Evolutionary conservation across 345 rosid genomes (phyloP), one percentile per base, ranked within the genome.

Genomic region (Dimocarpus longan): DNA sequence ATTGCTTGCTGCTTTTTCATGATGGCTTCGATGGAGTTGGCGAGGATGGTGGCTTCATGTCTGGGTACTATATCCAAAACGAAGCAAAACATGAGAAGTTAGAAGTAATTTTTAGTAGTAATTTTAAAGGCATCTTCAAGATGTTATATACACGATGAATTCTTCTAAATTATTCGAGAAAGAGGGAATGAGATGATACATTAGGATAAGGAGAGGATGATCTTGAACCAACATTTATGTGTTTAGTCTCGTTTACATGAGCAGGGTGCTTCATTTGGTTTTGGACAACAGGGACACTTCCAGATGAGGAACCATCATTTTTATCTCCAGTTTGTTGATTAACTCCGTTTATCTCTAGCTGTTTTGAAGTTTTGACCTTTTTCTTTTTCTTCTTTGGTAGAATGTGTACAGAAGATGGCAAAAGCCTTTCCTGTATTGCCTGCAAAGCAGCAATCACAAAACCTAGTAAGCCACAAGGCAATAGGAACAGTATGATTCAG

Each of bases 361-460:
- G 52, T 70, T 76, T 75, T 60, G 88, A 78, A 66, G 72, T 66
- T 72, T 84, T 84, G 22, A 66, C 82, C 76, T 82, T 90, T 79
- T 88, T 84, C 80, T 79, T 87, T 56, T 83, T 88, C 84, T 77
- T 82, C 71, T 67, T 76, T 10, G 82, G 85, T 6, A 63, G 59
- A 79, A 95, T 89, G 81, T 91, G 95, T 11, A 89, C 88, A 70
- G 92, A 72, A 83, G 96, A 93, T 8, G 99, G 98, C 90, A 93
- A 82, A 79, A 91, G 91, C 76, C 78, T 86, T 73, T 90, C 93
- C 80, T 93, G 99, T 77, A 91, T 91, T 8, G 85, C 96, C 99
- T 93, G 87, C 77, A 72, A 84, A 72, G 44, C 7, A 54, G 40
- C 15, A 40, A 42, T 63, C 5, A 40, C 8, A 39, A 11, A 82